Conservation (phyloP, 2,329 filamentous ascomycete genomes). For the Pestalotiopsis fici region DNA sequence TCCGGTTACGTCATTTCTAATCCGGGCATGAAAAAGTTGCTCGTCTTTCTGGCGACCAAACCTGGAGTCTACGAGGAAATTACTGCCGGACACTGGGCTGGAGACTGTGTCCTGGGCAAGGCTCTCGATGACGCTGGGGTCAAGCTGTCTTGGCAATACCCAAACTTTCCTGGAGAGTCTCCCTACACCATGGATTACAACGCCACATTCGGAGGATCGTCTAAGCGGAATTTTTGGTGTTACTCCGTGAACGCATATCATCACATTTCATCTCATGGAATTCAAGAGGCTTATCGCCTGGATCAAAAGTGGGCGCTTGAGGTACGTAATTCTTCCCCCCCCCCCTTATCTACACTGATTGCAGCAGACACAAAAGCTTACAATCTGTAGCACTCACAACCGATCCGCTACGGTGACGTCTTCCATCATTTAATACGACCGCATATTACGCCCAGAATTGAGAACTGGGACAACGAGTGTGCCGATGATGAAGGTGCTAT, state of each 20-base stretch:
- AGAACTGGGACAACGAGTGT: background rate
- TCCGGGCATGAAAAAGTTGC: conserved; percentile 44
- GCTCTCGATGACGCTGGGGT: conserved; percentile 46
- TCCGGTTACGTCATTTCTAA: conserved; percentile 53
- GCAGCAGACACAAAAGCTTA: background rate
- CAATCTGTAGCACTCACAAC: background rate
- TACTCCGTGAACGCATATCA: conserved; percentile 50
- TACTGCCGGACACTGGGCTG: conserved; percentile 48
- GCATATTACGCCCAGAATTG: background rate
- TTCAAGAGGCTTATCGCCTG: conserved; percentile 43
- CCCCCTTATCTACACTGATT: background rate
- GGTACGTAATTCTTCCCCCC: conserved; percentile 20
- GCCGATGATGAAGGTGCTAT: background rate
- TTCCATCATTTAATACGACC: background rate
- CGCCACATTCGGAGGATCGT: conserved; percentile 35
- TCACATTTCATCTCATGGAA: conserved; percentile 42
- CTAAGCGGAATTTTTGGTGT: conserved; percentile 47
- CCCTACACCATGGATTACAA: conserved; percentile 43
- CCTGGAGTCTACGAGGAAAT: conserved; percentile 42
- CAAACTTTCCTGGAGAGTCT: conserved; percentile 40
- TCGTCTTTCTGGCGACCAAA: conserved; percentile 40
- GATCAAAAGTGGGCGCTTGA: conserved; percentile 37
- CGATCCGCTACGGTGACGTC: background rate
- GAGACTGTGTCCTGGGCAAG: conserved; percentile 50
- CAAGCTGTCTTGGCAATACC: conserved; percentile 45